Evolutionary conservation across 306 rosid genomes (phyloP), one percentile per base, ranked within the genome.

Genomic region (Mimosa bimucronata): DNA sequence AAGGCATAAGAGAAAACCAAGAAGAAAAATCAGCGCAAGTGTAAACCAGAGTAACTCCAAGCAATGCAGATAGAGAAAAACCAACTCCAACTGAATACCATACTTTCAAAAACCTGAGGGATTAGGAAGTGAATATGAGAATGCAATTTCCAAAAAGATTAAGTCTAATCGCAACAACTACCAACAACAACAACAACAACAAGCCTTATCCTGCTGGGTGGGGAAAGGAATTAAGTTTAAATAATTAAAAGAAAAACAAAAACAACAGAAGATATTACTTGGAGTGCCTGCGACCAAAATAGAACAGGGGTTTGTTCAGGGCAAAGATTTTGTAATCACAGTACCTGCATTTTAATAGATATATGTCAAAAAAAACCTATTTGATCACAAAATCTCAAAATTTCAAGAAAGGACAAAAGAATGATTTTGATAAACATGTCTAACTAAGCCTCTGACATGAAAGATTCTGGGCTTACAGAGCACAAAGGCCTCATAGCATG

Each of bases 81-180:
- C 92, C 97, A 67, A 84, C 85, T 66, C 97, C 92, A 60, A 88
- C 52, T 55, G 92, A 87, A 80, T 88, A 93, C 98, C 98, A 93
- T 0, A 66, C 71, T 40, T 75, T 82, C 40, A 88, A 81, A 69
- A 37, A 12, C 88, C 92, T 88, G 73, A 6, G 75, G 53, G 21
- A 46, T 9, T 25, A 52, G 29, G 18, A 8, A 79, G 73, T 45
- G 19, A 30, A 28, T 16, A 26, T 37, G 31, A 71, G 10, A 28
- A 76, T 2, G 15, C 52, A 70, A 74, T 18, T 2, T 41, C 58
- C 19, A 77, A 65, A 61, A 68, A 37, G 3, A 26, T 34, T 6
- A 34, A 34, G 38, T 34, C 5, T 34, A 34, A 34, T 34, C 38
- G 5, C 5, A 34, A 34, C 38, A 34, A 34, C 5, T 34, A 34